Base-by-base conservation (phyloP, 2,329 filamentous ascomycete species). In the Colletotrichum horii region DNA sequence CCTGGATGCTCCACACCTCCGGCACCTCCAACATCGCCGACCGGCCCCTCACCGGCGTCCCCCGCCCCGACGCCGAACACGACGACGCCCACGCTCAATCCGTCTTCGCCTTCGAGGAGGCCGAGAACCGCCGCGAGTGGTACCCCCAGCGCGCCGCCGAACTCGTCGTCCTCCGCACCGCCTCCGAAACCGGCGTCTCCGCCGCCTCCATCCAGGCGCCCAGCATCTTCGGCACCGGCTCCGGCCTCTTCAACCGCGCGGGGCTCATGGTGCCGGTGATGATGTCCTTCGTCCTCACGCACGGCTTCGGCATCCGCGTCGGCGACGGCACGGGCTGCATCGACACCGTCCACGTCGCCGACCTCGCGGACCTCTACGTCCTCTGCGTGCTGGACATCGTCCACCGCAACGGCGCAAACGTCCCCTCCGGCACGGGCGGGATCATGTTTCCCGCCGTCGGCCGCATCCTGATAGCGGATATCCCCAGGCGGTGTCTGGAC, bases 131-230 rank as follows among this genome's bases (percentile, higher is more conserved):
- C 15, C 70, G 74, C 9, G 72, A 77, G 12, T 70, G 60, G 55
- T 79, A 79, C 66, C 76, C 78, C 16, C 78, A 79, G 60, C 73
- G 78, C 24, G 71, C 77, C 11, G 71, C 78, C 9, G 78, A 79
- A 55, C 73, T 79, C 11, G 56, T 9, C 19, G 78, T 76, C 8
- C 72, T 79, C 14, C 43, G 55, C 12, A 48, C 70, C 3, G 72
- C 66, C n/a, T 66, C 71, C 12, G 58, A 76, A 24, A 26, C 48
- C 8, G 76, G 71, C 7, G 77, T 79, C 12, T 32, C 26, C 16
- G 77, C 77, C 26, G 34, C 76, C 12, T 78, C 76, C 52, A 43
- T 79, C 19, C 75, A 79, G n/a, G 69, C 70, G 8, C 76, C 77
- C 3, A 70, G 70, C 66, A 74, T 79, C 32, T 74, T 76, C 38